Percentiles rank a stretch among this genome's conserved stretches.
These are phyloP conservation scores for Syncephalastrum racemosum DNA, from an alignment of 371 early-diverging fungal species.

Conservation along the genomic window DNA sequence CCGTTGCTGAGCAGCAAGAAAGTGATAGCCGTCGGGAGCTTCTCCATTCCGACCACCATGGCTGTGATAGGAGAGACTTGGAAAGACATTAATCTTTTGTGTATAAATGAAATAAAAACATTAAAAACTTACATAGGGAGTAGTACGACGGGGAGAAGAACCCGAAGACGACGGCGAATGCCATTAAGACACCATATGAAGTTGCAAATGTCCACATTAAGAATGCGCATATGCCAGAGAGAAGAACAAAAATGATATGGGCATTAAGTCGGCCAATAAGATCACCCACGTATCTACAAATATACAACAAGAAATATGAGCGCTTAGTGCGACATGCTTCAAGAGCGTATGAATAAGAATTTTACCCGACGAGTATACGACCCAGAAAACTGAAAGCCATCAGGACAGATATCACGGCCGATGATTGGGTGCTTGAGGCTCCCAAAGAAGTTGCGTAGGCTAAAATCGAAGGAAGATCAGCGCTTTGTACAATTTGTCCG, in stretches of 20 bases:
- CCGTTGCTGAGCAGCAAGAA: slow-evolving; percentile 27
- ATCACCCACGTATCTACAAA: slow-evolving; percentile 7
- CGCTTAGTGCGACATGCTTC: neutral
- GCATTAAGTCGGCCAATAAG: slow-evolving; percentile 15
- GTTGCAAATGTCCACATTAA: slow-evolving; percentile 33
- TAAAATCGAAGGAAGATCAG: slow-evolving; percentile 1
- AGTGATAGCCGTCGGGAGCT: slow-evolving; percentile 33
- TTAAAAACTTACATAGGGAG: slow-evolving; percentile 7
- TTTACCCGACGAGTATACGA: slow-evolving; percentile 39
- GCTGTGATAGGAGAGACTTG: slow-evolving; percentile 32
- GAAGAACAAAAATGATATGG: slow-evolving; percentile 2
- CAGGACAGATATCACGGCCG: slow-evolving; percentile 17
- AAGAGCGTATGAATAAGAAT: neutral
- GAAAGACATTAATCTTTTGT: no score
- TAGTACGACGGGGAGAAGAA: slow-evolving; percentile 21
- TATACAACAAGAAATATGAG: no score
- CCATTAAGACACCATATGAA: slow-evolving; percentile 20
- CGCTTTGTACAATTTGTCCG: neutral
- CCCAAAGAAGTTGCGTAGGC: slow-evolving; percentile 20
- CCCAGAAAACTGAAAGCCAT: slow-evolving; percentile 53
- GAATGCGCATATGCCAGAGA: slow-evolving; percentile 4
- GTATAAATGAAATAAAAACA: neutral
- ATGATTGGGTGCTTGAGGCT: slow-evolving; percentile 16
- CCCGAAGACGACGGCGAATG: slow-evolving; percentile 23
- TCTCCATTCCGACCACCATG: slow-evolving; percentile 30